Evolutionary conservation across 2,329 filamentous ascomycete genomes (phyloP), one percentile per base, ranked within the genome.

Genomic region (Arthrinium puccinioides): DNA sequence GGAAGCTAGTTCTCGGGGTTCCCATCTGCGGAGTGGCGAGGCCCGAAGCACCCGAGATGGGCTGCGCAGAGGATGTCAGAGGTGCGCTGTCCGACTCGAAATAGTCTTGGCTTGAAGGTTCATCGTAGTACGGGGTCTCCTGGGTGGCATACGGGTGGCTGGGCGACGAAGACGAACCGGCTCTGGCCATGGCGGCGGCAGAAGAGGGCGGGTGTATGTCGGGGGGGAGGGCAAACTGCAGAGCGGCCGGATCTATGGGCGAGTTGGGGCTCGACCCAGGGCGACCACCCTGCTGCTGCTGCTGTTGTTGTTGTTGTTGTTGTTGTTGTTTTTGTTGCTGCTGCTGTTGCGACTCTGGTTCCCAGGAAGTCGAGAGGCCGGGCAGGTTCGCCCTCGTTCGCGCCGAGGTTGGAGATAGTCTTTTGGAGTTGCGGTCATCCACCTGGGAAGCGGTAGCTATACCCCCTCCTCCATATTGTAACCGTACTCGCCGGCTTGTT

Each of bases 21-120:
- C n/a, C n/a, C n/a, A n/a, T n/a, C 36, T 63, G 61, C 6, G 59
- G 59, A 14, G 67, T 61, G 27, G 56, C 54, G 24, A 75, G 55
- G n/a, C n/a, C n/a, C n/a, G n/a, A n/a, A 11, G 69, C 61, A 14
- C 72, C 68, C 6, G 70, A 64, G 16, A 76, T 79, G 6, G 76
- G 71, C 47, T 75, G 69, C 19, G 69, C 70, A 28, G 66, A 58
- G n/a, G 66, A 63, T 11, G 74, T 75, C 35, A 82, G 62, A 19
- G 78, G 78, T 11, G 74, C 65, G 27, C 64, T 64, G 52, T 82
- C 78, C 6, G 76, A 79, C 43, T 80, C 72, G 31, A 66, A 60
- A 38, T 63, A 67, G 37, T 64, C 61, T 25, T 58, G 55, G 21
- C 60, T 53, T 21, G 59, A 44, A 8, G 56, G 51, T 35, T 65